Conservation (phyloP, 1,139 yeast genomes). For the Saccharomycopsis crataegensis region DNA sequence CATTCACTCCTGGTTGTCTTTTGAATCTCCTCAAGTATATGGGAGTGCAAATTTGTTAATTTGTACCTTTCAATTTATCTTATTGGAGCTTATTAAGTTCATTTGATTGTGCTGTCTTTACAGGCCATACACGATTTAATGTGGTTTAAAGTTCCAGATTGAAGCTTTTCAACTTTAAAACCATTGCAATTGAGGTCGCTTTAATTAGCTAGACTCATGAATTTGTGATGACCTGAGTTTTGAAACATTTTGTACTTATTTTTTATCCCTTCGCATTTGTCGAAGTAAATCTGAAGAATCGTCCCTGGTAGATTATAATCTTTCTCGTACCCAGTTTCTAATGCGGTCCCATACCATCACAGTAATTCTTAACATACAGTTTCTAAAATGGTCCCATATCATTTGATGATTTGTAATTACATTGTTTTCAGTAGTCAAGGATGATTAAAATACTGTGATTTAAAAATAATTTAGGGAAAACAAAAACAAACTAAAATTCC, state of each 20-base stretch:
- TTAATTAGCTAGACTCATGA: slow-evolving; percentile 62
- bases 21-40: too few species aligned
- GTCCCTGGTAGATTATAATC: too few species aligned
- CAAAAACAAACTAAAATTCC: not conserved
- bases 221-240: slow-evolving; percentile 84
- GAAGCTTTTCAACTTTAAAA: slow-evolving; percentile 52
- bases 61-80: not conserved
- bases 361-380: too few species aligned
- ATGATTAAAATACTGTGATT: too few species aligned
- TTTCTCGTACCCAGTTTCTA: too few species aligned
- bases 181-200: slow-evolving; percentile 94
- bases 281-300: too few species aligned
- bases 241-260: slow-evolving; percentile 47
- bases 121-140: slow-evolving; percentile 11
- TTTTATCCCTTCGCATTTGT: too few species aligned
- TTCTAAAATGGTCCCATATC: too few species aligned
- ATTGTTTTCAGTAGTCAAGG: too few species aligned
- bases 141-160: slow-evolving; percentile 19
- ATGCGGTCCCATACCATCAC: too few species aligned
- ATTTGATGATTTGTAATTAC: too few species aligned
- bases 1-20: too few species aligned
- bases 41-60: slow-evolving; percentile 7
- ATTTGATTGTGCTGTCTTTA: slow-evolving; percentile 12
- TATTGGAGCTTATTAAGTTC: slow-evolving; percentile 10
- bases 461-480: not conserved